These are phyloP conservation scores for Astrephomene gubernaculifera DNA, from an alignment of 139 green algal species.

Conservation along the genomic window DNA sequence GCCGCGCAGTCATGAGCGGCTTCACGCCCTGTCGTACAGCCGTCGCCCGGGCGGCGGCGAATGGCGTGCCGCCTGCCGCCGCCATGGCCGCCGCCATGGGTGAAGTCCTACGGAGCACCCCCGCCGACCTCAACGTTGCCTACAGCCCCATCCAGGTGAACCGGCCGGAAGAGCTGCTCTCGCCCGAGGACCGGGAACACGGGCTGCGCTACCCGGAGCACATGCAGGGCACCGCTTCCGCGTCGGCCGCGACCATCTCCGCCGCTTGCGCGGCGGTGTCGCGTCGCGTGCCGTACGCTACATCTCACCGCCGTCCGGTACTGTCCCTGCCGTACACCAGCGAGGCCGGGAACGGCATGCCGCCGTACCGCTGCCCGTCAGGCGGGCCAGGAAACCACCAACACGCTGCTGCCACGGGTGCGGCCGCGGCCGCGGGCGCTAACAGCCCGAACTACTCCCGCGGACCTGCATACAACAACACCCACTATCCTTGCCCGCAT, in stretches of 20 bases:
- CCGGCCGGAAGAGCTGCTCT: background rate
- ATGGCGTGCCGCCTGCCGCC: background rate
- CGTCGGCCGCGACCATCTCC: background rate
- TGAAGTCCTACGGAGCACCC: background rate
- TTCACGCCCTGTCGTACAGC: constrained; percentile 36
- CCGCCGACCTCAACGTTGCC: background rate
- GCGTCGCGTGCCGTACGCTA: background rate
- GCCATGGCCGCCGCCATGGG: constrained; percentile 26
- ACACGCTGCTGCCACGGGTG: too few species aligned
- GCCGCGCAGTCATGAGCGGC: constrained; percentile 32
- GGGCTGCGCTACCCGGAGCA: background rate
- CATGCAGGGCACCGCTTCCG: background rate
- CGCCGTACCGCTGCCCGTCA: too few species aligned
- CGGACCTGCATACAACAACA: too few species aligned
- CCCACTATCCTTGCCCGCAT: background rate
- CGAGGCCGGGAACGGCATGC: too few species aligned
- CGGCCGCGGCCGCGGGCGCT: too few species aligned
- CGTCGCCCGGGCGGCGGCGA: constrained; percentile 1
- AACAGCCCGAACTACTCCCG: too few species aligned
- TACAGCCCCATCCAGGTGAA: constrained; percentile 12
- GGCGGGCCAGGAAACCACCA: too few species aligned
- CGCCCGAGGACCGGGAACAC: background rate
- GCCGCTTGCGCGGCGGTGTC: background rate
- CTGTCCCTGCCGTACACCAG: background rate
- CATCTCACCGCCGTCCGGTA: background rate